Evolutionary conservation across 805 yeast genomes (phyloP).

Genomic region (Ogataea chonburiensis): DNA sequence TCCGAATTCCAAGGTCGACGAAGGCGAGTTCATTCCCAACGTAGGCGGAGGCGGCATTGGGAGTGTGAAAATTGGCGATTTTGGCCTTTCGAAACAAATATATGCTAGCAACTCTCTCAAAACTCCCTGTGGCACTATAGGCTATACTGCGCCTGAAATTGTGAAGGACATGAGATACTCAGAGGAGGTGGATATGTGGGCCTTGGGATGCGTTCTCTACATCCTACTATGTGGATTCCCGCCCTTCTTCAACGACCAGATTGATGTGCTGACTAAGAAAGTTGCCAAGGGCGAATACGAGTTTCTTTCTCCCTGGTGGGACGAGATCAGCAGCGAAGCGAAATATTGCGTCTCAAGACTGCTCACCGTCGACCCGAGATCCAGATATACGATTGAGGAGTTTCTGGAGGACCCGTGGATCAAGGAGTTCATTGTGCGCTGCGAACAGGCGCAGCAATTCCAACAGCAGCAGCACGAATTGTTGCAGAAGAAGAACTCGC

Average conservation of each 20-base stretch:
- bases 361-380: constrained; percentile 67
- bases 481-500: constrained; percentile 12
- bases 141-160: constrained; percentile 97
- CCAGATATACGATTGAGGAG: constrained; percentile 69
- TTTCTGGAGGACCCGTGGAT: constrained; percentile 80
- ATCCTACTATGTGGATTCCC: constrained; percentile 96
- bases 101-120: constrained; percentile 79
- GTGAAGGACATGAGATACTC: constrained; percentile 92
- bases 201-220: constrained; percentile 92
- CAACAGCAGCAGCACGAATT: constrained; percentile 21
- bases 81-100: constrained; percentile 89
- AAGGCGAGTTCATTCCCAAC: constrained; percentile 77
- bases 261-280: constrained; percentile 69
- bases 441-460: constrained; percentile 32
- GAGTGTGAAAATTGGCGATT: constrained; percentile 85
- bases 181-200: constrained; percentile 98
- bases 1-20: constrained; percentile 69
- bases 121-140: constrained; percentile 99
- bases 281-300: constrained; percentile 79
- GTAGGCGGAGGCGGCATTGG: constrained; percentile 95
- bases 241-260: constrained; percentile 87
- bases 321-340: constrained; percentile 68
- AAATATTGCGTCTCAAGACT: constrained; percentile 66
- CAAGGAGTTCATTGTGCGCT: constrained; percentile 30
- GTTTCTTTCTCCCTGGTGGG: constrained; percentile 87